These are phyloP conservation scores for Pyrenophora graminea DNA, from an alignment of 2,329 filamentous ascomycete genomes.

Conservation along the genomic window DNA sequence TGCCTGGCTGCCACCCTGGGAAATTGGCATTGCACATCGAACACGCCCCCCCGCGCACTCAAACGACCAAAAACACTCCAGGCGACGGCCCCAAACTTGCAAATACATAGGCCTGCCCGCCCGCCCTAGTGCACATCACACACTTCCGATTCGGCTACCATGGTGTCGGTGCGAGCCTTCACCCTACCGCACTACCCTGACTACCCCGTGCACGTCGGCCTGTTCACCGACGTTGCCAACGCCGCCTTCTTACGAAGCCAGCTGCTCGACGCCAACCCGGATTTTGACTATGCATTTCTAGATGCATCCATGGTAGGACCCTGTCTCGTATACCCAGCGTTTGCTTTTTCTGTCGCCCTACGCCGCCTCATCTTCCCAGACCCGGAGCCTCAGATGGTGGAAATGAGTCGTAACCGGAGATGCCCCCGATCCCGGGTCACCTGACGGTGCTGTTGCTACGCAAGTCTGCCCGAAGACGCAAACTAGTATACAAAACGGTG, in stretches of 20 bases:
- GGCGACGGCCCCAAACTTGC: not conserved
- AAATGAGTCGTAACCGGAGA: too few species aligned
- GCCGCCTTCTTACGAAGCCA: conserved; percentile 77
- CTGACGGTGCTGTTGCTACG: too few species aligned
- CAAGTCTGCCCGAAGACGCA: too few species aligned
- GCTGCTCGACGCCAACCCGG: conserved; percentile 78
- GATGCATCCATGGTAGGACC: conserved; percentile 73
- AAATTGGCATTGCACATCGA: conserved; percentile 6
- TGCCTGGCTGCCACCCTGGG: conserved; percentile 2
- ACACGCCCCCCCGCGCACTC: not conserved
- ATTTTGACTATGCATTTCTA: conserved; percentile 92
- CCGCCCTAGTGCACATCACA: conserved; percentile 10
- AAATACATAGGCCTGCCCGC: not conserved
- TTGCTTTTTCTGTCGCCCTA: conserved; percentile 1
- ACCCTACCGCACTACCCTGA: conserved; percentile 75
- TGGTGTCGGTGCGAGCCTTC: conserved; percentile 67
- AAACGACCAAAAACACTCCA: not conserved
- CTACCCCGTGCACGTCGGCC: conserved; percentile 70
- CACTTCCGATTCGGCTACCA: conserved; percentile 27
- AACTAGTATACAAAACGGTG: too few species aligned
- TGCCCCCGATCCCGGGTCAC: too few species aligned
- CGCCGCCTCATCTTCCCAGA: not conserved
- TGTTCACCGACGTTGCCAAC: conserved; percentile 80
- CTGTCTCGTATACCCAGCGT: conserved; percentile 7
- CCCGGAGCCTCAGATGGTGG: too few species aligned